Evolutionary conservation across 257 asterid species (phyloP).

Genomic region (Lantana camara): DNA sequence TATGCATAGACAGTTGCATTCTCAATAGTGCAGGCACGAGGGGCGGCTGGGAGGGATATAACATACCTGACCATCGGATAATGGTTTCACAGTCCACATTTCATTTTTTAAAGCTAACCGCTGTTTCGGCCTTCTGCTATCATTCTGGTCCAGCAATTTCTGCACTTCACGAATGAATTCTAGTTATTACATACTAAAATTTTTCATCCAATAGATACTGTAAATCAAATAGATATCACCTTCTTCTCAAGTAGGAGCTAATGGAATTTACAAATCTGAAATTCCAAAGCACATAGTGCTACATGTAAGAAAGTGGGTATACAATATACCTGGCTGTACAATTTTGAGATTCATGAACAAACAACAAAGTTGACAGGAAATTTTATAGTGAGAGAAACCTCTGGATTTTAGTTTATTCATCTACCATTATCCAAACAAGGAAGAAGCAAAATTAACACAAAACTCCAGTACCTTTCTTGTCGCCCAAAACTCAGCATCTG

Average conservation of each 20-base stretch:
- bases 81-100: constrained; percentile 86
- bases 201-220: background rate
- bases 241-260: constrained; percentile 8
- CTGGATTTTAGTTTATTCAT: constrained; percentile 8
- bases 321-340: constrained; percentile 5
- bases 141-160: constrained; percentile 86
- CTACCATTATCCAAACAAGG: constrained; percentile 5
- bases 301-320: constrained; percentile 14
- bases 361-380: background rate
- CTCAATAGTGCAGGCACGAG: background rate
- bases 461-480: constrained; percentile 71
- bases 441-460: background rate
- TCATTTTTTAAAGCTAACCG: constrained; percentile 84
- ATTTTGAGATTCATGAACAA: background rate
- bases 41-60: constrained; percentile 7
- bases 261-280: constrained; percentile 11
- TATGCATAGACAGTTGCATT: background rate
- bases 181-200: constrained; percentile 17
- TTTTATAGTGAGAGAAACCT: background rate
- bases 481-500: constrained; percentile 99
- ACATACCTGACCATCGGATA: constrained; percentile 93
- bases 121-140: constrained; percentile 70
- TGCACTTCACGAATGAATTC: constrained; percentile 52
- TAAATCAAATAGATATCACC: constrained; percentile 17
- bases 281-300: constrained; percentile 15